Conservation (phyloP, 1,284 basidiomycete species). For the Ganoderma leucocontextum region DNA sequence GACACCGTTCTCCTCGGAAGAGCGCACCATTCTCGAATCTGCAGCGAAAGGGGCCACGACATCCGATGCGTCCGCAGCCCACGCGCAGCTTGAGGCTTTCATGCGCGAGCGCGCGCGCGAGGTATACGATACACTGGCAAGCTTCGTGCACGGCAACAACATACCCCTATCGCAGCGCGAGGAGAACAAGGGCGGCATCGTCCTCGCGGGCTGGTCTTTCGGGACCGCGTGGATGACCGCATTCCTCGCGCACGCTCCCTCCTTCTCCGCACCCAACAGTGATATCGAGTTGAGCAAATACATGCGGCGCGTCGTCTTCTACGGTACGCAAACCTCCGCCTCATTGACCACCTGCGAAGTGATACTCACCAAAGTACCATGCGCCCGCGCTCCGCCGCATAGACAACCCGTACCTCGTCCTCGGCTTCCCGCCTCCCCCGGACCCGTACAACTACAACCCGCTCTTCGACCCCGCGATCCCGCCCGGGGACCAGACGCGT, state of each 20-base stretch:
- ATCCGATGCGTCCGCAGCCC: conserved; percentile 18
- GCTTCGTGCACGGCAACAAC: conserved; percentile 33
- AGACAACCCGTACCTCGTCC: conserved; percentile 30
- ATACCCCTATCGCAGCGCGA: conserved; percentile 26
- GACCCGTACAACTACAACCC: conserved; percentile 38
- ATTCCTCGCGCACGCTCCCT: conserved; percentile 33
- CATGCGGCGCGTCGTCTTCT: conserved; percentile 10
- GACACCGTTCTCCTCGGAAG: conserved; percentile 12
- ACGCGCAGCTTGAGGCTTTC: conserved; percentile 22
- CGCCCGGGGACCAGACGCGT: conserved; percentile 28
- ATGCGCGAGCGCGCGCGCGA: conserved; percentile 29
- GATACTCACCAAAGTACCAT: background rate
- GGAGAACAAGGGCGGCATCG: conserved; percentile 36
- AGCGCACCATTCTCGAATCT: conserved; percentile 29
- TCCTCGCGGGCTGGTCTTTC: conserved; percentile 39
- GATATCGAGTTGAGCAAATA: conserved; percentile 10
- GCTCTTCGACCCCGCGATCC: conserved; percentile 30
- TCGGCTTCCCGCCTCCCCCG: conserved; percentile 35
- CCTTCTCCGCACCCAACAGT: background rate
- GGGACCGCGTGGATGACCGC: conserved; percentile 27
- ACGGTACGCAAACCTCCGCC: conserved; percentile 5
- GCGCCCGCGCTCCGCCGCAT: too few species aligned
- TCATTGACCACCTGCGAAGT: too few species aligned
- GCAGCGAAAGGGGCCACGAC: conserved; percentile 5
- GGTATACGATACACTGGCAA: conserved; percentile 36